Conservation (phyloP, 257 asterid genomes). For the Scutellaria minor region DNA sequence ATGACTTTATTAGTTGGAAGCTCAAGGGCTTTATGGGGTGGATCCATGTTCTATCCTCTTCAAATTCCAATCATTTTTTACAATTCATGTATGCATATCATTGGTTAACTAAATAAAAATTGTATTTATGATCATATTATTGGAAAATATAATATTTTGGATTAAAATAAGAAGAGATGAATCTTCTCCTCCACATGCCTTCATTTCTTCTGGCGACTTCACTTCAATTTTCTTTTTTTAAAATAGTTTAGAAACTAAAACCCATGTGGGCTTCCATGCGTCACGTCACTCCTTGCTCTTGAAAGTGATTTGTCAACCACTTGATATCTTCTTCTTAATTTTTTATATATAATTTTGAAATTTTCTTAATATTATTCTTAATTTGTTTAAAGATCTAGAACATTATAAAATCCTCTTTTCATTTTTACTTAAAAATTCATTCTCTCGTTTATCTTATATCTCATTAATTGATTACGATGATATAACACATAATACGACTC, state of each 20-base stretch:
- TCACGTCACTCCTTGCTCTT: slow-evolving; percentile 57
- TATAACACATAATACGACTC: no score
- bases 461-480: no score
- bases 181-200: slow-evolving; percentile 71
- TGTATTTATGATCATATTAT: slow-evolving; percentile 18
- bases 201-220: slow-evolving; percentile 43
- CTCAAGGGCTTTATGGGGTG: slow-evolving; percentile 53
- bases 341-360: not conserved
- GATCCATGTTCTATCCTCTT: slow-evolving; percentile 56
- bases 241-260: slow-evolving; percentile 29
- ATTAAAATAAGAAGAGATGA: slow-evolving; percentile 40
- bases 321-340: slow-evolving; percentile 6
- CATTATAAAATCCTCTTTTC: no score
- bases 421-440: no score
- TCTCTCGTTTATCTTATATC: no score
- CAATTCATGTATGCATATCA: not conserved
- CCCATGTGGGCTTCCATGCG: slow-evolving; percentile 69
- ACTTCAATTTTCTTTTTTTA: slow-evolving; percentile 24
- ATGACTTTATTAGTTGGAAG: slow-evolving; percentile 72
- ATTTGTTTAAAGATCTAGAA: not conserved
- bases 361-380: not conserved
- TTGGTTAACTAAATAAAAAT: no score
- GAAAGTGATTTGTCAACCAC: slow-evolving; percentile 73
- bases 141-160: slow-evolving; percentile 15
- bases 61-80: slow-evolving; percentile 1